These are phyloP conservation scores for Myxozyma udenii DNA, from an alignment of 805 yeast species.

Conservation along the genomic window DNA sequence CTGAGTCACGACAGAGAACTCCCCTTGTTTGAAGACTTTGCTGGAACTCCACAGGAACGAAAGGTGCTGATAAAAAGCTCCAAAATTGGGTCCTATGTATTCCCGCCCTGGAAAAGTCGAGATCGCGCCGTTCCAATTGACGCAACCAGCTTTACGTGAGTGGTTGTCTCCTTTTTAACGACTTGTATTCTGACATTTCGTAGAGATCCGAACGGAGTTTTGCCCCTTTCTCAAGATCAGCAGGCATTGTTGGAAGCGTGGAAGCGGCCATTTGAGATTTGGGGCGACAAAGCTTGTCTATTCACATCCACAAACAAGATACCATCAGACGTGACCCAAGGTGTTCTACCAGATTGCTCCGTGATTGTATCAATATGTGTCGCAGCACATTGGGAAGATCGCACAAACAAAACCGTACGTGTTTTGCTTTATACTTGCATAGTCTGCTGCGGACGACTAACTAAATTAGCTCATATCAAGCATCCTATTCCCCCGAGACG, in stretches of 20 bases:
- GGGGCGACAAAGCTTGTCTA: slow-evolving; percentile 10
- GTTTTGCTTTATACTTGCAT: background rate
- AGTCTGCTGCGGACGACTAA: background rate
- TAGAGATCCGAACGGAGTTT: slow-evolving; percentile 31
- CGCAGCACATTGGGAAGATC: slow-evolving; percentile 38
- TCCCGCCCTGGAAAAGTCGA: slow-evolving; percentile 28
- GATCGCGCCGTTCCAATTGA: too few relatives aligned
- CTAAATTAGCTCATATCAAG: slow-evolving; percentile 20
- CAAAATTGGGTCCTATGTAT: slow-evolving; percentile 17
- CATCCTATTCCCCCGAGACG: slow-evolving; percentile 31
- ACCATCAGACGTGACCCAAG: slow-evolving; percentile 24
- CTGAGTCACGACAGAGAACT: background rate
- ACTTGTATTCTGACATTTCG: background rate
- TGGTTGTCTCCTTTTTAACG: too few relatives aligned
- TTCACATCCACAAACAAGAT: background rate
- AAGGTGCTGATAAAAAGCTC: slow-evolving; percentile 15
- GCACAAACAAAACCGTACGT: slow-evolving; percentile 19
- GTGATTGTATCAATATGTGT: slow-evolving; percentile 67
- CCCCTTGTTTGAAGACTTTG: slow-evolving; percentile 1
- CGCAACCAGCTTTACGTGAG: too few relatives aligned
- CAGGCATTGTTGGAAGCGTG: slow-evolving; percentile 20
- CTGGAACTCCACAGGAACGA: slow-evolving; percentile 11
- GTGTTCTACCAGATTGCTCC: slow-evolving; percentile 60
- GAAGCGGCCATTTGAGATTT: slow-evolving; percentile 26
- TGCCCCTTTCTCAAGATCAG: slow-evolving; percentile 25